Evolutionary conservation across 192 early-diverging fungal species (phyloP).

Genomic region (Irineochytrium annulatum): DNA sequence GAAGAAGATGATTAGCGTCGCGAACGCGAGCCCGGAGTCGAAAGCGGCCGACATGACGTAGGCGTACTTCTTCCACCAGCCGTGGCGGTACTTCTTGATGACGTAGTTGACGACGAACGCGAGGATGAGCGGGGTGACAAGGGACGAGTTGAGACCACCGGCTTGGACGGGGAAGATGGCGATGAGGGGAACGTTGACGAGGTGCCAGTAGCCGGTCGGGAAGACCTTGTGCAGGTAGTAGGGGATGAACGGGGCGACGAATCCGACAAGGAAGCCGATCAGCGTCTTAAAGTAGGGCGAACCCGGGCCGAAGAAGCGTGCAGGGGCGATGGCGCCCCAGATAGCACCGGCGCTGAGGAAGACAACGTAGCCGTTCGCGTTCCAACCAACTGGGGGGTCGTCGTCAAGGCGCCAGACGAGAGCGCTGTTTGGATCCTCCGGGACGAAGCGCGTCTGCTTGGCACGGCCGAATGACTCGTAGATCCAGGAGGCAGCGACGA

Average conservation of each 20-base stretch:
- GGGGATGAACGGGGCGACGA: conserved; percentile 29
- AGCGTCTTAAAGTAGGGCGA: conserved; percentile 24
- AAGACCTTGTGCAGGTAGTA: conserved; percentile 39
- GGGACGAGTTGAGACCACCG: not conserved
- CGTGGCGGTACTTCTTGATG: conserved; percentile 6
- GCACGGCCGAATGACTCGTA: conserved; percentile 2
- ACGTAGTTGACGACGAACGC: conserved; percentile 7
- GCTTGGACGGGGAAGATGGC: conserved; percentile 2
- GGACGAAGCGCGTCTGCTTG: too few species aligned
- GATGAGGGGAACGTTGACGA: conserved; percentile 15
- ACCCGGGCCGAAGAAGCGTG: conserved; percentile 48
- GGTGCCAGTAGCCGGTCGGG: conserved; percentile 3
- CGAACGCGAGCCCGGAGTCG: conserved; percentile 54
- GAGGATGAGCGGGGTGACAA: conserved; percentile 22
- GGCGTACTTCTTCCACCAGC: conserved; percentile 63
- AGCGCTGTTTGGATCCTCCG: too few species aligned
- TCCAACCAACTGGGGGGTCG: not conserved
- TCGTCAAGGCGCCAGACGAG: too few species aligned
- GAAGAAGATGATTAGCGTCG: conserved; percentile 18
- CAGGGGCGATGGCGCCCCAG: conserved; percentile 71
- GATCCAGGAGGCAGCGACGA: not conserved
- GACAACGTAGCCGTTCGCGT: conserved; percentile 26
- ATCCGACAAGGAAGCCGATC: conserved; percentile 22
- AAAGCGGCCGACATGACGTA: conserved; percentile 59
- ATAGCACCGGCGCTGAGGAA: conserved; percentile 65